Conservation (phyloP, 148 eudicot species). For the Rhododendron williamsianum region DNA sequence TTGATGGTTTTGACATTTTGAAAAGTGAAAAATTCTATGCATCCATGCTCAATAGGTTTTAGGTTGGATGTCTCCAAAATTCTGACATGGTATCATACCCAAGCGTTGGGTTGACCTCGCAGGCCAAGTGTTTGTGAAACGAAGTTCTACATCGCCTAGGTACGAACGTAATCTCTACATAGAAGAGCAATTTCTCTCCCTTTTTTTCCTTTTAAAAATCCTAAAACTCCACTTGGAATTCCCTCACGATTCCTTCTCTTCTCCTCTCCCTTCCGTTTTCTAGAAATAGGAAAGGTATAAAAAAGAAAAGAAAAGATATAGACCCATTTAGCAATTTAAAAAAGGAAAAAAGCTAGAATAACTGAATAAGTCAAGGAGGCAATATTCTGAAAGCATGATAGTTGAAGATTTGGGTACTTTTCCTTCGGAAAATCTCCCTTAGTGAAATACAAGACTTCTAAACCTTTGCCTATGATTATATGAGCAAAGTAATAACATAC, state of each 20-base stretch:
- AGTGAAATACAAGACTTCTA: not conserved
- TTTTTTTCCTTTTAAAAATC: not conserved
- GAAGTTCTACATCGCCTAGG: not conserved
- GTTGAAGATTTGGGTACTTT: not conserved
- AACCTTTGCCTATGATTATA: not conserved
- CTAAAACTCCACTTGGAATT: not conserved
- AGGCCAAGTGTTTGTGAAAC: not conserved
- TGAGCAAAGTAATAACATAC: not conserved
- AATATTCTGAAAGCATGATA: not conserved
- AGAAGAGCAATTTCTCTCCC: not conserved
- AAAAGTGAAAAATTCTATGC: not conserved
- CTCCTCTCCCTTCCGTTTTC: not conserved
- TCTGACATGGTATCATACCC: not conserved
- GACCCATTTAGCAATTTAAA: not conserved
- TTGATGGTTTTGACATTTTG: not conserved
- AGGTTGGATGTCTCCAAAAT: not conserved
- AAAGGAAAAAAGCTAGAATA: not conserved
- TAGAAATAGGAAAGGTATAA: not conserved
- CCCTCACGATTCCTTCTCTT: not conserved
- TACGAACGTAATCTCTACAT: not conserved
- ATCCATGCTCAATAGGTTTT: not conserved
- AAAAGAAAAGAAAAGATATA: not conserved
- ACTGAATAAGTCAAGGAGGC: not conserved
- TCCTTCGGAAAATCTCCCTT: not conserved
- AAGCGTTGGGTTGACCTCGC: not conserved